Evolutionary conservation across 176 grass and related monocot genomes (phyloP).

Genomic region (Juncus inflexus): DNA sequence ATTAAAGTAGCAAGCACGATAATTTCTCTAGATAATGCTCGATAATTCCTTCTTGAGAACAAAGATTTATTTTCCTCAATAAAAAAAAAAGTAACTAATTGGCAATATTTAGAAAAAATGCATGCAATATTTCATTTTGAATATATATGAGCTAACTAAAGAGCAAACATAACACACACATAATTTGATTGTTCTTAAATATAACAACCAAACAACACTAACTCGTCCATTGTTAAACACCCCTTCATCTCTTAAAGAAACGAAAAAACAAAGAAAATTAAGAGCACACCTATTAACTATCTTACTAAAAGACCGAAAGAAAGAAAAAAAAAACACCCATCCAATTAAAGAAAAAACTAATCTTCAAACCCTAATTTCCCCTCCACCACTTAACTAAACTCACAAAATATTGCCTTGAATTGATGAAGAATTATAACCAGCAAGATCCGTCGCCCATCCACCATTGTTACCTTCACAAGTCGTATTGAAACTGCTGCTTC

Average conservation of each 20-base stretch:
- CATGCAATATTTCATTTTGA: no score
- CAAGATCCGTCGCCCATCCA: slow-evolving; percentile 65
- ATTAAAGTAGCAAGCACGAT: no score
- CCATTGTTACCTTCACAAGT: slow-evolving; percentile 20
- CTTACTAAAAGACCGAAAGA: slow-evolving; percentile 29
- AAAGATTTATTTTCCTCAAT: no score
- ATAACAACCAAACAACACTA: slow-evolving; percentile 22
- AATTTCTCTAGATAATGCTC: no score
- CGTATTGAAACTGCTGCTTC: slow-evolving; percentile 6
- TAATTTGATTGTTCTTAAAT: slow-evolving; percentile 21
- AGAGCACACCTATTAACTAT: slow-evolving; percentile 22
- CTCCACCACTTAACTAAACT: slow-evolving; percentile 14
- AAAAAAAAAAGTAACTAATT: no score
- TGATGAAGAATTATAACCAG: slow-evolving; percentile 69
- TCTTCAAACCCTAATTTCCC: slow-evolving; percentile 15
- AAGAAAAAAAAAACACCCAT: slow-evolving; percentile 16
- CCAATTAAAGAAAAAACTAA: slow-evolving; percentile 27
- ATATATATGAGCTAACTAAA: not conserved
- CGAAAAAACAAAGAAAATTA: slow-evolving; percentile 2
- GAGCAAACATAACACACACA: slow-evolving; percentile 16
- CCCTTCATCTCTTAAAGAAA: slow-evolving; percentile 19
- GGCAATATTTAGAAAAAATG: no score
- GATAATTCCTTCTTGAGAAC: no score
- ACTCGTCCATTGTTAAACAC: slow-evolving; percentile 30
- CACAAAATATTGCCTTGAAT: slow-evolving; percentile 79